A percentile compares a stretch with the other conserved stretches of the same genome.
These are phyloP conservation scores for Euphorbia celastroides DNA, from an alignment of 441 rosid species.

Conservation along the genomic window DNA sequence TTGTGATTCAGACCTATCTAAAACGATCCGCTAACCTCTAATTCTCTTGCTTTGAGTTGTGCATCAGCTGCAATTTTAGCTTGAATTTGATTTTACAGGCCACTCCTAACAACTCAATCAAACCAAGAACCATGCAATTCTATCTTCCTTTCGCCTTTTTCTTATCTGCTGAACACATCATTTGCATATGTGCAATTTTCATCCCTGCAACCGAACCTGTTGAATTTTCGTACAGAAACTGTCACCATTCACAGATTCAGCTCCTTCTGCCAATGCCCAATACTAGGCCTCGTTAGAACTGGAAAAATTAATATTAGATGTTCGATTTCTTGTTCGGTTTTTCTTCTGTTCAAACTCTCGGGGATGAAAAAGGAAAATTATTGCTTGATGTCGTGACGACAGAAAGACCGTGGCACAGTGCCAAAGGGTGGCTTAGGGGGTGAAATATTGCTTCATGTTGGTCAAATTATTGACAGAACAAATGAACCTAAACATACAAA, in stretches of 20 bases:
- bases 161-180: conserved; percentile 29
- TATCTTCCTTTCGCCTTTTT: conserved; percentile 17
- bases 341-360: no score
- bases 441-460: no score
- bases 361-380: no score
- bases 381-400: no score
- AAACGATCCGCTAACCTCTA: conserved; percentile 32
- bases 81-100: conserved; percentile 30
- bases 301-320: background rate
- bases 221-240: background rate
- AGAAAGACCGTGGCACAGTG: no score
- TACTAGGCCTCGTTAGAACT: conserved; percentile 13
- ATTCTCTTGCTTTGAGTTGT: conserved; percentile 27
- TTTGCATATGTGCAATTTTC: conserved; percentile 23
- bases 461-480: no score
- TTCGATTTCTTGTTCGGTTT: conserved; percentile 18
- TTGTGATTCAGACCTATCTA: conserved; percentile 36
- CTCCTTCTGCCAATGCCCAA: conserved; percentile 3
- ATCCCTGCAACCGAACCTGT: conserved; percentile 3
- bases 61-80: conserved; percentile 29
- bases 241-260: background rate
- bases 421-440: no score
- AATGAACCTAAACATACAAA: no score
- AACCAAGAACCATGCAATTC: no score
- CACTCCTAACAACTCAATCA: background rate